Conservation (phyloP, 208 protist genomes). For the Trypanosoma mega region DNA sequence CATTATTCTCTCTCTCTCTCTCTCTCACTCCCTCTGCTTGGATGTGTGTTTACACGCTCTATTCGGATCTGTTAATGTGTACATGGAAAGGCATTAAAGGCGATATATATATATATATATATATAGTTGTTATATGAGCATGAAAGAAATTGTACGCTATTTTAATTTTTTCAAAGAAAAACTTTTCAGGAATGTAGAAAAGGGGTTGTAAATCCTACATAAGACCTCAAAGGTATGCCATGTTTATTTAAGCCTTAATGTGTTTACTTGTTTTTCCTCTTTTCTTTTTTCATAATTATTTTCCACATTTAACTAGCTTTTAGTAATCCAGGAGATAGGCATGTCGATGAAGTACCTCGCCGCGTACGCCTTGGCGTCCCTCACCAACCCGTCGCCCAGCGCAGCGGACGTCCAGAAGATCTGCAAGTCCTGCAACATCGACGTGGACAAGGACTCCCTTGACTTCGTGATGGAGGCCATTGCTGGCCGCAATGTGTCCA, state of each 20-base stretch:
- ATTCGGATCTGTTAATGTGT: too few species aligned
- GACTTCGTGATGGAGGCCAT: conserved; percentile 81
- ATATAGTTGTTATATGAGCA: too few species aligned
- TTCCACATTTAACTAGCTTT: conserved; percentile 11
- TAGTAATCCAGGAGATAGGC: background rate
- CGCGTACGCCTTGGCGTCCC: conserved; percentile 88
- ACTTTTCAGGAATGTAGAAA: background rate
- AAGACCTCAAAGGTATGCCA: conserved; percentile 4
- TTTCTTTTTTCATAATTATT: conserved; percentile 2
- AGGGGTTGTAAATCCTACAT: background rate
- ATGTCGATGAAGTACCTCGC: conserved; percentile 93
- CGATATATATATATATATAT: too few species aligned
- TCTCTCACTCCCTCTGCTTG: too few species aligned
- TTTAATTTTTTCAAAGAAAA: background rate
- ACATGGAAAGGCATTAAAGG: too few species aligned
- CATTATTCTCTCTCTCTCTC: too few species aligned
- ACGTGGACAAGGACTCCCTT: conserved; percentile 74
- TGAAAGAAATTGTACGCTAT: conserved; percentile 1
- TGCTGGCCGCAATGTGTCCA: conserved; percentile 64
- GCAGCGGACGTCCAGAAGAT: conserved; percentile 82
- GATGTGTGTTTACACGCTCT: too few species aligned
- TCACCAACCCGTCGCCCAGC: conserved; percentile 72
- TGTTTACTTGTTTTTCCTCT: conserved; percentile 19
- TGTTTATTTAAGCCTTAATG: conserved; percentile 16
- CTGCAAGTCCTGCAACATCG: conserved; percentile 74